phyloP scores from a whole-genome alignment of 129 eudicot species.

The Lactuca saligna region DNA sequence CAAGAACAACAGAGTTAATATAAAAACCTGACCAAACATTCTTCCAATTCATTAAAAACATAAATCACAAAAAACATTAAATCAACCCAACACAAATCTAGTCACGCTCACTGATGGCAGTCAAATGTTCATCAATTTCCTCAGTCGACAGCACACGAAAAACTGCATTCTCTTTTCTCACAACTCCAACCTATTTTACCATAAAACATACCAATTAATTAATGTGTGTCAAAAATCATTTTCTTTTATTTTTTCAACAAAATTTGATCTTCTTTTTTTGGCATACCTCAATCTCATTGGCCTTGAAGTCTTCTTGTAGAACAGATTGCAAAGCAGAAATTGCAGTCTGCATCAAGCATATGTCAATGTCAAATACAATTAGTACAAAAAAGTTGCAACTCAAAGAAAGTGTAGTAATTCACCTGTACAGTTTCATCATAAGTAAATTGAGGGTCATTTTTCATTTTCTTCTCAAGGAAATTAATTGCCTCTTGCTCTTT shows the following conservation, averaged over 20 bases:
- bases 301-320: conserved; percentile 96
- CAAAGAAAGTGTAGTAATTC: conserved; percentile 9
- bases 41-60: conserved; percentile 12
- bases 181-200: conserved; percentile 78
- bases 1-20: conserved; percentile 5
- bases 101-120: conserved; percentile 97
- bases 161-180: conserved; percentile 66
- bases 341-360: conserved; percentile 57
- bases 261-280: not conserved
- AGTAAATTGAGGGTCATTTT: conserved; percentile 88
- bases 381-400: not conserved
- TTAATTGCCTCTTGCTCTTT: conserved; percentile 98
- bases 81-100: conserved; percentile 14
- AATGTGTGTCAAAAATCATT: too few species aligned
- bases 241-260: not conserved
- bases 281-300: conserved; percentile 93
- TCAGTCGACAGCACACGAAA: conserved; percentile 80
- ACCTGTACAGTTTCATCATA: conserved; percentile 97
- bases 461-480: conserved; percentile 97
- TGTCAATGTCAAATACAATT: too few species aligned
- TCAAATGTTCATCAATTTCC: conserved; percentile 94
- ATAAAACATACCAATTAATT: not conserved
- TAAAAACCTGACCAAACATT: conserved; percentile 20
- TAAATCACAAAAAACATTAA: conserved; percentile 1
- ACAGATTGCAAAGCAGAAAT: conserved; percentile 96